Evolutionary conservation across 2,329 filamentous ascomycete species (phyloP), one percentile per base, ranked within the genome.

Genomic region (Neonectria faginata): DNA sequence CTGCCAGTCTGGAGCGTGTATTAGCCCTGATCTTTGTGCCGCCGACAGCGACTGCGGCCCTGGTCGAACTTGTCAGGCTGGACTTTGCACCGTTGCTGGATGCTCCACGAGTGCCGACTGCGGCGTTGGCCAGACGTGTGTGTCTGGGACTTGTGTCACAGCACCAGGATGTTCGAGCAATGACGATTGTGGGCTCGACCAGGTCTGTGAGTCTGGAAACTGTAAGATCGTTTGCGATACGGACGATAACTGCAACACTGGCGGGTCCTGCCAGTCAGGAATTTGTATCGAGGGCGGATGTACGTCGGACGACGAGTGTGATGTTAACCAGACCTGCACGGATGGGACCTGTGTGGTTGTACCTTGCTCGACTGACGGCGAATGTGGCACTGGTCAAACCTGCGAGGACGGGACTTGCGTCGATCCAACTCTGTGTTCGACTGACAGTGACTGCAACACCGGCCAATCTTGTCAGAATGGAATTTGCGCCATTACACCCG

Each of bases 331-430:
- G n/a, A 41, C 39, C 16, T 59, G 57, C 5, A 42, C 41, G 18
- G 31, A 14, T 20, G 36, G 44, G 9, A 6, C 22, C 1, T 61
- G 58, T 5, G 52, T 54, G 11, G 22, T 52, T 10, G 18, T 52
- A 9, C 2, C 50, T 8, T 61, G 58, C 14, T 18, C 51, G 1
- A 56, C 33, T 2, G 25, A 54, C 14, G 11, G 12, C 8, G 36
- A 54, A 3, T 54, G 52, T 18, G 16, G 12, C 2, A 12, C 52
- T 8, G 52, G 52, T 6, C 52, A 54, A 11, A 42, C 5, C 16
- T 54, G 51, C 12, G 33, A 54, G 51, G 25, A 20, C 14, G 51
- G 54, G 5, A 39, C 52, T 14, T 63, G 60, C 42, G 18, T 58
- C 11, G 48, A 47, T 7, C 31, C 31, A 6, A n/a, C 50, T 5